These are phyloP conservation scores for Rhododendron vialii DNA, from an alignment of 148 eudicot genomes.

Conservation along the genomic window DNA sequence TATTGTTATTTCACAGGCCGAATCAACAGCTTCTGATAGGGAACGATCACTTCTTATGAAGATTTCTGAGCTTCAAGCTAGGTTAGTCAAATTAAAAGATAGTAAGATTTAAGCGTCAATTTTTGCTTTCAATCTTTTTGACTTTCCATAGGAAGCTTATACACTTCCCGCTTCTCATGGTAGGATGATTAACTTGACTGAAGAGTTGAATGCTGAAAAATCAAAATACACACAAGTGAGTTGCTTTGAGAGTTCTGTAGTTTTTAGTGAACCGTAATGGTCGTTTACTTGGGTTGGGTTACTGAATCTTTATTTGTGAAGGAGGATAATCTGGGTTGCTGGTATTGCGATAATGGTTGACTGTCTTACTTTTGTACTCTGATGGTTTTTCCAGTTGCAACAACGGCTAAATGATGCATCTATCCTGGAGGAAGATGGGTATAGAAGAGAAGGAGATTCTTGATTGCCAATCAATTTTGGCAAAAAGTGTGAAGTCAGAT, in stretches of 20 bases:
- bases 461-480: conserved; percentile 19
- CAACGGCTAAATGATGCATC: conserved; percentile 49
- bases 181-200: conserved; percentile 79
- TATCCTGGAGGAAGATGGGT: conserved; percentile 46
- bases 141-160: background rate
- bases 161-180: conserved; percentile 8
- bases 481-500: conserved; percentile 26
- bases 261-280: background rate
- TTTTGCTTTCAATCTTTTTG: background rate
- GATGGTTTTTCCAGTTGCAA: conserved; percentile 49
- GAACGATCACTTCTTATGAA: conserved; percentile 59
- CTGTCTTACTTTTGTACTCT: background rate
- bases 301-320: background rate
- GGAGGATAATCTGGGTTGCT: background rate
- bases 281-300: background rate
- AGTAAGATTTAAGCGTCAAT: background rate
- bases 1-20: conserved; percentile 46
- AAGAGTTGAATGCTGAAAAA: conserved; percentile 77
- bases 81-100: conserved; percentile 33
- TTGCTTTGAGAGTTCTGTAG: conserved; percentile 5
- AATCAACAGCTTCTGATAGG: conserved; percentile 67
- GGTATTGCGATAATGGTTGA: conserved; percentile 7
- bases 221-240: conserved; percentile 63
- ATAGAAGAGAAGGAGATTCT: conserved; percentile 41
- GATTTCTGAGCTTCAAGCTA: conserved; percentile 87